Base-by-base conservation (phyloP, 257 asterid species). In the Ocimum tenuiflorum region DNA sequence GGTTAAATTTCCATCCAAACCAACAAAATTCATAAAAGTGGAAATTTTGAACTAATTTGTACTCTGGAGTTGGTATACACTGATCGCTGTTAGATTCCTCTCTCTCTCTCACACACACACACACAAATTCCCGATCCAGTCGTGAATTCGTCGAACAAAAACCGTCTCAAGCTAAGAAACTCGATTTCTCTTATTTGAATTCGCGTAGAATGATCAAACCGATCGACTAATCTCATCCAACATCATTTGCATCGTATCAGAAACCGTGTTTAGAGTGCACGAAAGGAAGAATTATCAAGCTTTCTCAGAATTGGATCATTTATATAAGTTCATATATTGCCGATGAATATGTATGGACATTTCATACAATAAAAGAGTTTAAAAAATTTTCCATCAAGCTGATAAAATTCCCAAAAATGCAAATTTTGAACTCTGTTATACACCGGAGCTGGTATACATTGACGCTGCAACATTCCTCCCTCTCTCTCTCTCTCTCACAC, bases 171-270 rank as follows among this genome's bases (percentile, higher is more conserved):
- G n/a, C n/a, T n/a, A n/a, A 70, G 48, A 45, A 19, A 57, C 47
- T 58, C 42, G 65, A 31, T 31, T 59, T 35, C 58, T 78, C 46
- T 71, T 68, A 8, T 54, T 7, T 13, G 75, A 49, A 22, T 65
- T 51, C 61, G 52, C 60, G 66, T 18, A 63, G 20, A 65, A 23
- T 29, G 9, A 59, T 43, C 15, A 70, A 53, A 58, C 19, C 17
- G 38, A 42, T 24, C 22, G 2, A 8, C 45, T 24, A 33, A 12
- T 47, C 59, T 46, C 51, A 48, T 24, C 20, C 39, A 60, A 20
- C 23, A 39, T 9, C n/a, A n/a, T n/a, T n/a, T n/a, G n/a, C n/a
- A n/a, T n/a, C 54, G 54, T 41, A 29, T 36, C 73, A 47, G 3
- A 58, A 64, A 56, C 52, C 19, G 47, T 8, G 18, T 24, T 23